Percentiles rank a stretch among this genome's conserved stretches.
phyloP scores from a whole-genome alignment of 345 rosid species.

The Acer campestre region DNA sequence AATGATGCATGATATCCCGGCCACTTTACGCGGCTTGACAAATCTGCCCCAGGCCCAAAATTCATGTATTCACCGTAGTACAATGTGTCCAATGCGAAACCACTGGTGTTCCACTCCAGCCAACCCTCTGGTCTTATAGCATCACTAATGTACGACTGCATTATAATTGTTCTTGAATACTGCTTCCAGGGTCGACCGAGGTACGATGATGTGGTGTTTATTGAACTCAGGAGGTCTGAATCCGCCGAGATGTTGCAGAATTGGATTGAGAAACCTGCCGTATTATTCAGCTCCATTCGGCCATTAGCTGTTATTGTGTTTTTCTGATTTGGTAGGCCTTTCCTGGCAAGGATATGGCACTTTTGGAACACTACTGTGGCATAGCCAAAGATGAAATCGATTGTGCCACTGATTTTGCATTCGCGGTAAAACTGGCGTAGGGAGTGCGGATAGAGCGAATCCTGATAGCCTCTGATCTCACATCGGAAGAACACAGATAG shows the following conservation, averaged over 20 bases:
- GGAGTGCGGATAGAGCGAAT: conserved; percentile 80
- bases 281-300: conserved; percentile 60
- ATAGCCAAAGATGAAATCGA: conserved; percentile 90
- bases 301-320: conserved; percentile 90
- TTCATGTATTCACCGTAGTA: conserved; percentile 76
- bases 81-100: conserved; percentile 54
- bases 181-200: conserved; percentile 91
- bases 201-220: conserved; percentile 53
- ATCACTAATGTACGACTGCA: conserved; percentile 67
- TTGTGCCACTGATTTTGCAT: conserved; percentile 75
- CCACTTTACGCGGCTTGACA: conserved; percentile 67
- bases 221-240: conserved; percentile 46
- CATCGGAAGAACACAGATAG: conserved; percentile 65
- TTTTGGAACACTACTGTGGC: conserved; percentile 72
- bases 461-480: conserved; percentile 75
- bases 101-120: conserved; percentile 62
- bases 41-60: conserved; percentile 58
- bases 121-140: conserved; percentile 70
- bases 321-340: conserved; percentile 68
- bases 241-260: conserved; percentile 76
- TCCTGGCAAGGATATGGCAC: conserved; percentile 63
- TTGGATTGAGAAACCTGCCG: conserved; percentile 86
- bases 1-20: conserved; percentile 59
- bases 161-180: conserved; percentile 72
- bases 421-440: conserved; percentile 90